A percentile compares a stretch with the other conserved stretches of the same genome.
Conservation (phyloP, 2,329 filamentous ascomycete species). For the Fusarium dlaminii region DNA sequence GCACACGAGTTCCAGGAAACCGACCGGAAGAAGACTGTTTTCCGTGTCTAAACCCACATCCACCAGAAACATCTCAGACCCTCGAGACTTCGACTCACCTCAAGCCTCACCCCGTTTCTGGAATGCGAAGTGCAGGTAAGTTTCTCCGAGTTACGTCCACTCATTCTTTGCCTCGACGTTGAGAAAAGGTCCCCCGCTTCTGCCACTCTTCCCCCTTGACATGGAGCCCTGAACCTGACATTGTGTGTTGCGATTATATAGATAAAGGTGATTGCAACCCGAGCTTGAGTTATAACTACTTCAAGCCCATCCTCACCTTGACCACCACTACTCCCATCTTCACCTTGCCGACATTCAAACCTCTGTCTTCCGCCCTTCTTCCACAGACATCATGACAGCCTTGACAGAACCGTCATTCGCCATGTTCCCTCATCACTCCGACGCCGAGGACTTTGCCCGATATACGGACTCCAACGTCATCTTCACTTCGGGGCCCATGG, state of each 20-base stretch:
- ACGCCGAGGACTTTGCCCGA: constrained; percentile 54
- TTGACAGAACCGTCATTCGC: constrained; percentile 43
- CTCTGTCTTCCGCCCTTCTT: constrained; percentile 1
- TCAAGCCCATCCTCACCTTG: constrained; percentile 27
- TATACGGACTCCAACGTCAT: constrained; percentile 56
- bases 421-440: constrained; percentile 44
- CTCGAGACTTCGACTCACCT: constrained; percentile 27
- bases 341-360: neutral
- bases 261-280: constrained; percentile 41
- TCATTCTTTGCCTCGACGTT: constrained; percentile 15
- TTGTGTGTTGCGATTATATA: constrained; percentile 23
- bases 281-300: constrained; percentile 31
- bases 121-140: constrained; percentile 45
- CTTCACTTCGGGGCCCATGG: constrained; percentile 55
- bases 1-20: constrained; percentile 7
- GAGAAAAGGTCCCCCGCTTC: constrained; percentile 12
- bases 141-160: constrained; percentile 18
- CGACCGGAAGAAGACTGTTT: constrained; percentile 17
- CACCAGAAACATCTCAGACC: constrained; percentile 35
- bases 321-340: constrained; percentile 14
- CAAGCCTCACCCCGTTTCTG: constrained; percentile 36
- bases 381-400: constrained; percentile 42
- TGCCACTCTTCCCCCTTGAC: constrained; percentile 5
- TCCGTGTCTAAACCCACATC: constrained; percentile 7
- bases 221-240: constrained; percentile 24